phyloP scores from a whole-genome alignment of 768 basidiomycete genomes.

The Podaxis mareebaensis region DNA sequence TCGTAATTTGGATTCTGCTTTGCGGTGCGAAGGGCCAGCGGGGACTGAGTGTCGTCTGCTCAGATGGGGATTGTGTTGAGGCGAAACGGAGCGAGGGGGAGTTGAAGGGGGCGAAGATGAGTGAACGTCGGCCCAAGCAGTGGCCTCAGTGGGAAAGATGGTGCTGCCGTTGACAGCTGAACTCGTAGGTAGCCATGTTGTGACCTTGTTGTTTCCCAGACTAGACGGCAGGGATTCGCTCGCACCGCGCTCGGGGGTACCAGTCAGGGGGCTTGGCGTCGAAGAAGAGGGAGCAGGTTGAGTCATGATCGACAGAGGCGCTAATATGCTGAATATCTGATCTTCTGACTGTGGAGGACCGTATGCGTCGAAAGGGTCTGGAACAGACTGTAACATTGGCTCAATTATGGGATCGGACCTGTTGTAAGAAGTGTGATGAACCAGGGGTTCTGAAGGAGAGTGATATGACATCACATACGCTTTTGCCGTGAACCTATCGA shows the following conservation, averaged over 20 bases:
- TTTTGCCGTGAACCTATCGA: constrained; percentile 84
- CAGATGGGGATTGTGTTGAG: constrained; percentile 30
- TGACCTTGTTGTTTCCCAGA: constrained; percentile 28
- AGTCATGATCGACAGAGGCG: constrained; percentile 77
- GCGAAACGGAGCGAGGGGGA: constrained; percentile 51
- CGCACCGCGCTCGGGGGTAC: constrained; percentile 43
- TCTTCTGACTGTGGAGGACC: constrained; percentile 86
- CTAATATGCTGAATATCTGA: constrained; percentile 90
- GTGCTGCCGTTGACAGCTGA: constrained; percentile 42
- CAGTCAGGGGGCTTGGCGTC: constrained; percentile 53
- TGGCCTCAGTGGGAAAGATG: constrained; percentile 49
- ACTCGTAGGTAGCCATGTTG: constrained; percentile 29
- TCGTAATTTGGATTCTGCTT: constrained; percentile 68
- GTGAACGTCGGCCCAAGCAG: constrained; percentile 56
- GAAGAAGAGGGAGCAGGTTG: constrained; percentile 47
- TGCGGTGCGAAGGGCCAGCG: constrained; percentile 41
- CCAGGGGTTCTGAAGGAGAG: constrained; percentile 3
- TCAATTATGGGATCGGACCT: constrained; percentile 90
- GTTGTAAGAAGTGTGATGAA: constrained; percentile 18
- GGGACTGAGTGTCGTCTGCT: constrained; percentile 56
- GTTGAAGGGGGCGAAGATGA: constrained; percentile 45
- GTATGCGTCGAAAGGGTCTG: constrained; percentile 93
- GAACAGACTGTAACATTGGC: constrained; percentile 85
- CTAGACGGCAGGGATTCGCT: constrained; percentile 32
- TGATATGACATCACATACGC: constrained; percentile 55